Evolutionary conservation across 139 green algal genomes (phyloP).

Genomic region (Chlorella sp.): DNA sequence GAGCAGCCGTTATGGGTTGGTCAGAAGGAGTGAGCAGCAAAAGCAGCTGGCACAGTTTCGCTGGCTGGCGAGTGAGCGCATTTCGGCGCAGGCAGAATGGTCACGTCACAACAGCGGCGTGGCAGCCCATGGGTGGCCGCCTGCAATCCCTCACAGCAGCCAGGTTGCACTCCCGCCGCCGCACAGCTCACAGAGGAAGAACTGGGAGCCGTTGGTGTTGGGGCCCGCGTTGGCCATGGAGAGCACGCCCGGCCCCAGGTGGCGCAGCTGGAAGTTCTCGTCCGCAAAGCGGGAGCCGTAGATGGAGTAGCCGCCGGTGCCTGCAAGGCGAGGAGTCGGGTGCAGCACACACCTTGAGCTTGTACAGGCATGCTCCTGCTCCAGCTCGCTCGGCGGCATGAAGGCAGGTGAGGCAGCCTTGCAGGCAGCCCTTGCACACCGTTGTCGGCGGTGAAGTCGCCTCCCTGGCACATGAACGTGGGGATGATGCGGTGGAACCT

Average conservation of each 20-base stretch:
- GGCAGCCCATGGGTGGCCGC: neutral
- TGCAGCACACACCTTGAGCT: too few species aligned
- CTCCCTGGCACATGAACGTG: slow-evolving; percentile 88
- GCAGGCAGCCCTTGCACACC: neutral
- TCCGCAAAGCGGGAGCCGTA: slow-evolving; percentile 62
- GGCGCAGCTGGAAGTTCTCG: slow-evolving; percentile 59
- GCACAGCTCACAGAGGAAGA: slow-evolving; percentile 75
- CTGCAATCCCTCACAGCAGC: slow-evolving; percentile 45
- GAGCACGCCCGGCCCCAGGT: slow-evolving; percentile 71
- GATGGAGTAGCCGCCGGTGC: slow-evolving; percentile 88
- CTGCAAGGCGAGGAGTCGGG: slow-evolving; percentile 33
- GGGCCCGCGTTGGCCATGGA: slow-evolving; percentile 88
- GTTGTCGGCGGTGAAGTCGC: slow-evolving; percentile 86
- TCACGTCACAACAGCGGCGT: neutral
- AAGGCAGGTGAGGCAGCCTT: too few species aligned
- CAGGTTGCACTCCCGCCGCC: slow-evolving; percentile 71
- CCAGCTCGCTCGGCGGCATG: too few species aligned
- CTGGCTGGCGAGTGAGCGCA: too few species aligned
- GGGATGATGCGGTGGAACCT: slow-evolving; percentile 71
- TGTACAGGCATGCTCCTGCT: too few species aligned
- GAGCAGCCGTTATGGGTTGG: too few species aligned
- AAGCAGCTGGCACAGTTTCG: too few species aligned
- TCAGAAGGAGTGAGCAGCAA: too few species aligned
- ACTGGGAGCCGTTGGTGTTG: slow-evolving; percentile 87
- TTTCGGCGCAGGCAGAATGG: too few species aligned